Evolutionary conservation across 2,329 filamentous ascomycete genomes (phyloP).

Genomic region (Rhytidhysteron rufulum): DNA sequence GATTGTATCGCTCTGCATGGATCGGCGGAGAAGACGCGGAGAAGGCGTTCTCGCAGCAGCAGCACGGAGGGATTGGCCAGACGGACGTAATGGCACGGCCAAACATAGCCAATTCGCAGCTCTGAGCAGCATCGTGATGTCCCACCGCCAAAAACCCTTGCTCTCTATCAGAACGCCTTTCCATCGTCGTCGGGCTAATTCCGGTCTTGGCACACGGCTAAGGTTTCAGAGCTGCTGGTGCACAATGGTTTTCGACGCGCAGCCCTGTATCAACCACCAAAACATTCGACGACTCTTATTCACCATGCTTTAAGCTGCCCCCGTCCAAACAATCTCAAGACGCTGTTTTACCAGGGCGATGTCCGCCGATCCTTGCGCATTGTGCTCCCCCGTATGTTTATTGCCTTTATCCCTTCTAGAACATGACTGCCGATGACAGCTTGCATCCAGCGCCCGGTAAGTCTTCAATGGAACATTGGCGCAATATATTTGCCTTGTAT

Average conservation of each 20-base stretch:
- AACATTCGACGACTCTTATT: neutral
- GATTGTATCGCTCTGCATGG: neutral
- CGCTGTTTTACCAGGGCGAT: neutral
- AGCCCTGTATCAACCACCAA: neutral
- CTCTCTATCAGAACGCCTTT: too few species aligned
- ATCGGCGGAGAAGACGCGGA: neutral
- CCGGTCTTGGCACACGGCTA: too few species aligned
- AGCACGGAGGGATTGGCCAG: neutral
- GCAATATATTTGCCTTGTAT: too few species aligned
- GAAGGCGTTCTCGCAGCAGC: neutral
- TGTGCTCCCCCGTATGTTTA: neutral
- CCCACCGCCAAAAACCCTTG: too few species aligned
- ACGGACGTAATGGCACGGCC: too few species aligned
- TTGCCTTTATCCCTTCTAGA: neutral
- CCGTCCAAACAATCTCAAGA: neutral
- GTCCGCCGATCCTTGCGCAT: neutral
- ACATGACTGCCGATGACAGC: conserved; percentile 5
- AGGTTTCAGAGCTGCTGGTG: neutral
- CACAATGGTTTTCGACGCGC: neutral
- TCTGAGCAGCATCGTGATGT: too few species aligned
- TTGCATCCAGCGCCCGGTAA: neutral
- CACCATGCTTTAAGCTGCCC: neutral
- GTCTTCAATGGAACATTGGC: neutral
- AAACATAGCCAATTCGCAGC: too few species aligned
- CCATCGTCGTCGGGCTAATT: too few species aligned